Evolutionary conservation across 2,329 filamentous ascomycete species (phyloP).

Genomic region (Colletotrichum higginsianum): DNA sequence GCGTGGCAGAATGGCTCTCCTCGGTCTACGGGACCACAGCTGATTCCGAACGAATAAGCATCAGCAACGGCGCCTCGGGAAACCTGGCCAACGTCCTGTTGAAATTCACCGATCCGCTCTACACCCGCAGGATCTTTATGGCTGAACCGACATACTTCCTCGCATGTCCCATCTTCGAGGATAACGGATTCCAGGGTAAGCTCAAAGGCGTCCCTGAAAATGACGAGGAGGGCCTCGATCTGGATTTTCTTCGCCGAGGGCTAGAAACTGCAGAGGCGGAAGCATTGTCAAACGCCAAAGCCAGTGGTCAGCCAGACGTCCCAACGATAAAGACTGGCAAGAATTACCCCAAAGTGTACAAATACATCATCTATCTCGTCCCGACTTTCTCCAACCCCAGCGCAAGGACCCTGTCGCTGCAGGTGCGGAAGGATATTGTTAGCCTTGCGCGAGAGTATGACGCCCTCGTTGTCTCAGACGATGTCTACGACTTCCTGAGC

Average conservation of each 20-base stretch:
- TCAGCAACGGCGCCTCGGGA: constrained; percentile 89
- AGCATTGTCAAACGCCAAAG: rapidly evolving
- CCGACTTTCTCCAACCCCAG: constrained; percentile 93
- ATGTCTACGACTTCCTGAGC: constrained; percentile 94
- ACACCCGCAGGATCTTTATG: constrained; percentile 84
- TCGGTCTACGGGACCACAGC: constrained; percentile 65
- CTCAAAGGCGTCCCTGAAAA: constrained; percentile 83
- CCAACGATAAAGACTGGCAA: constrained; percentile 4
- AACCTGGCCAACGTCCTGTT: constrained; percentile 83
- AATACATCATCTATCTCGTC: constrained; percentile 89
- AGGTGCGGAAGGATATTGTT: constrained; percentile 78
- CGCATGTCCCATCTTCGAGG: constrained; percentile 85
- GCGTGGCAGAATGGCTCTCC: constrained; percentile 80
- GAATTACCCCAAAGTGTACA: constrained; percentile 78
- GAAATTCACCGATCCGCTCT: constrained; percentile 84
- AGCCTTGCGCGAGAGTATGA: constrained; percentile 82
- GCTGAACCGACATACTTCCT: constrained; percentile 87
- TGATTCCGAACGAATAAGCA: constrained; percentile 76
- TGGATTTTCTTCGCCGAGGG: constrained; percentile 67
- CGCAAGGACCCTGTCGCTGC: constrained; percentile 82
- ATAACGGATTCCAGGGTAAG: constrained; percentile 79
- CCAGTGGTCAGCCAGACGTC: not conserved
- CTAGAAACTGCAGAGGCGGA: not conserved
- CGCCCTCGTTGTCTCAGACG: constrained; percentile 86
- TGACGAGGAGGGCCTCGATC: constrained; percentile 77